phyloP scores from a whole-genome alignment of 352 stramenopile genomes.

The Phytophthora pini region DNA sequence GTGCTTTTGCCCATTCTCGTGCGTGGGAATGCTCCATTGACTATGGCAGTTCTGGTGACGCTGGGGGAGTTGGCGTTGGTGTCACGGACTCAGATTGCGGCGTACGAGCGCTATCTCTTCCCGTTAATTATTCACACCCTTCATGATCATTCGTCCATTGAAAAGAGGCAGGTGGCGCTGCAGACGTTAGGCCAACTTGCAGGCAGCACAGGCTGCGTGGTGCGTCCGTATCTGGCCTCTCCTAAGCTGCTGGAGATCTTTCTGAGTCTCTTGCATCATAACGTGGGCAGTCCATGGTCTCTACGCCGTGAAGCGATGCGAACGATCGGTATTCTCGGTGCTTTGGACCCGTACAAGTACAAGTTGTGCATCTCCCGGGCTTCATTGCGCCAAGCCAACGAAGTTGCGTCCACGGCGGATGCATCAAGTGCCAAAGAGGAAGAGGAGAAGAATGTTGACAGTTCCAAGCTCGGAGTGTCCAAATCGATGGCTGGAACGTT shows the following conservation, averaged over 20 bases:
- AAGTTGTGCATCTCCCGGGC: conserved; percentile 78
- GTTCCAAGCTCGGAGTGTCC: conserved; percentile 15
- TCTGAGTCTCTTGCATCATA: conserved; percentile 94
- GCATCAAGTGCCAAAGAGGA: conserved; percentile 19
- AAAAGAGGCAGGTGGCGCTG: conserved; percentile 96
- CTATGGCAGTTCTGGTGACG: conserved; percentile 77
- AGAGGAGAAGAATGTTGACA: conserved; percentile 25
- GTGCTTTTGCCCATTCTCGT: conserved; percentile 90
- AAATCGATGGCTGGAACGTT: conserved; percentile 16
- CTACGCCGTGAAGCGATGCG: conserved; percentile 96
- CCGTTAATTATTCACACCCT: conserved; percentile 96
- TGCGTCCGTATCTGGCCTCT: conserved; percentile 96
- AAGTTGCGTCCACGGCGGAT: conserved; percentile 46
- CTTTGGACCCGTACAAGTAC: conserved; percentile 97
- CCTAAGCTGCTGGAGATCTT: conserved; percentile 96
- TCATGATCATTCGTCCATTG: conserved; percentile 95
- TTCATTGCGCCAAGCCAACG: conserved; percentile 74
- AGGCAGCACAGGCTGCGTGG: conserved; percentile 93
- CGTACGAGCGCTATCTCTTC: conserved; percentile 95
- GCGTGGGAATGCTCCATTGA: conserved; percentile 80
- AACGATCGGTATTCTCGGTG: conserved; percentile 95
- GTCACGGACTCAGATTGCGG: conserved; percentile 89
- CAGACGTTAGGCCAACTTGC: conserved; percentile 95
- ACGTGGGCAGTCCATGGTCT: conserved; percentile 88
- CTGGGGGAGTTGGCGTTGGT: conserved; percentile 94